Conservation (phyloP, 352 stramenopile species). For the Phytophthora macrochlamydospora region DNA sequence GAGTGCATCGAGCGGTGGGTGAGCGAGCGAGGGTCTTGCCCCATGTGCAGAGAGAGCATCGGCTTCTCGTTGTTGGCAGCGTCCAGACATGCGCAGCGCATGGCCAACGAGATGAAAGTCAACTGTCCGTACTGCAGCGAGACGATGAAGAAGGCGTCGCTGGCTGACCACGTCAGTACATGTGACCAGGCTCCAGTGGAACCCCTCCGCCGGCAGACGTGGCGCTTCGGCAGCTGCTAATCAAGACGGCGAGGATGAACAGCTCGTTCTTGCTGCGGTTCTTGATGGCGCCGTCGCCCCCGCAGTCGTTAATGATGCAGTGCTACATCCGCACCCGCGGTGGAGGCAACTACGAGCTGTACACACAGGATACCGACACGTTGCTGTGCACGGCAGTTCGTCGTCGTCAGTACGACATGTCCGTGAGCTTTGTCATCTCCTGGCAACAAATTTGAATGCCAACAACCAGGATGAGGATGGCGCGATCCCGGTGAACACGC, state of each 20-base stretch:
- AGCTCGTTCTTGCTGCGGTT: constrained; percentile 58
- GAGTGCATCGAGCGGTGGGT: constrained; percentile 84
- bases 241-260: constrained; percentile 66
- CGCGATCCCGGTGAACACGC: constrained; percentile 22
- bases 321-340: constrained; percentile 87
- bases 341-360: constrained; percentile 85
- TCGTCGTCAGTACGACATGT: constrained; percentile 88
- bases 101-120: constrained; percentile 89
- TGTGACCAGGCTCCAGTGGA: constrained; percentile 78
- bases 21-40: constrained; percentile 77
- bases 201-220: constrained; percentile 77
- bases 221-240: constrained; percentile 61
- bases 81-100: constrained; percentile 76
- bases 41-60: constrained; percentile 83
- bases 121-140: constrained; percentile 67
- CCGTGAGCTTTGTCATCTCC: constrained; percentile 81
- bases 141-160: constrained; percentile 75
- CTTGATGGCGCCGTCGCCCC: constrained; percentile 54
- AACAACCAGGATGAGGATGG: constrained; percentile 22
- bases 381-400: constrained; percentile 79
- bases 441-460: constrained; percentile 56
- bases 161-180: constrained; percentile 61
- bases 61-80: constrained; percentile 66
- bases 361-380: constrained; percentile 82
- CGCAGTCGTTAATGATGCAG: constrained; percentile 80